Evolutionary conservation across 2,329 filamentous ascomycete species (phyloP), one percentile per base, ranked within the genome.

Genomic region (Colletotrichum australisinense): DNA sequence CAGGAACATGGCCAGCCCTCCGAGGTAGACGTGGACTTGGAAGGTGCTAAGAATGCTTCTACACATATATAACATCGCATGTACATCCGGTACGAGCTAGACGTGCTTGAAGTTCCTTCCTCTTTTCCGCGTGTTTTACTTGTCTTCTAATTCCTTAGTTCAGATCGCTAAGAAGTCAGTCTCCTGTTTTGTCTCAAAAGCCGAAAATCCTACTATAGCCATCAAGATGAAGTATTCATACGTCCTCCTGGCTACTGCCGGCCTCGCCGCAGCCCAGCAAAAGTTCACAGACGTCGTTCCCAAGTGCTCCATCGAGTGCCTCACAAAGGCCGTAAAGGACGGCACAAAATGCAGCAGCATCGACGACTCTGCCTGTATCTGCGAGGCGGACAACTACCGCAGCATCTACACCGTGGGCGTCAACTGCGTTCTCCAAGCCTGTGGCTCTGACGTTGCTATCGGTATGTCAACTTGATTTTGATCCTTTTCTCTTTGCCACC

Each of bases 371-470:
- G 58, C 74, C 14, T 78, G 77, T 58, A 67, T 77, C 58, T 78
- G 77, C 67, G 74, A 76, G 60, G 72, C 74, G 9, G 68, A 74
- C 74, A 78, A 78, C 65, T 78, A 78, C 63, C 83, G 86, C 77
- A 78, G 84, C 72, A 84, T 78, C 12, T 80, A 82, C 56, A 80
- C 84, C 46, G 80, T 81, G 28, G 83, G 83, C 9, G 80, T 83
- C 63, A 84, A 83, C 71, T 78, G 81, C 38, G 82, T 83, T 16
- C 87, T 85, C 72, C 85, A 86, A 4, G 79, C 81, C 26, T 81
- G 82, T 32, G 85, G 87, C 28, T 81, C 84, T 22, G 81, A 84
- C 32, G 73, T 74, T 19, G 73, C 76, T 35, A 62, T 76, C 30
- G 73, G 76, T 77, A 69, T 22, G 75, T 67, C 22, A n/a, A 11